phyloP scores from a whole-genome alignment of 2,329 filamentous ascomycete genomes.

The Dactylellina drechsleri region DNA sequence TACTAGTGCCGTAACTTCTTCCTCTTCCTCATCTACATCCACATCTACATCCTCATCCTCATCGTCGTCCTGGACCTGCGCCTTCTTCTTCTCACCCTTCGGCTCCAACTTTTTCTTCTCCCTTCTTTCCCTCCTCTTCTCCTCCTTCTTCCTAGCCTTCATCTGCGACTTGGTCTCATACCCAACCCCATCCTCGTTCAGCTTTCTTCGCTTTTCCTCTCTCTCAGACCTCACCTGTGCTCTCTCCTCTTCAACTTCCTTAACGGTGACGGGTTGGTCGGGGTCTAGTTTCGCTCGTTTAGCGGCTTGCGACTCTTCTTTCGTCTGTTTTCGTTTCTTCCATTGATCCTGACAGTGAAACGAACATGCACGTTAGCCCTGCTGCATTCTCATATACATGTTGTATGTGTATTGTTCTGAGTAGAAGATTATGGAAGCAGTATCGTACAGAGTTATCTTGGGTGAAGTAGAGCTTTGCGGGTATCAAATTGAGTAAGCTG shows the following conservation, averaged over 20 bases:
- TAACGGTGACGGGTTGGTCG: constrained; percentile 81
- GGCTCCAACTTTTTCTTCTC: constrained; percentile 34
- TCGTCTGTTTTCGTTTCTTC: constrained; percentile 94
- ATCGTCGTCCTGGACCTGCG: constrained; percentile 5
- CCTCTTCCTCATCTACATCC: not conserved
- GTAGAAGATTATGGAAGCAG: not conserved
- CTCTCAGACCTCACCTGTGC: constrained; percentile 82
- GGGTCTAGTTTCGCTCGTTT: constrained; percentile 91
- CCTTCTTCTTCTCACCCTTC: constrained; percentile 10
- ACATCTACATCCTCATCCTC: not conserved
- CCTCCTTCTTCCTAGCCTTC: constrained; percentile 66
- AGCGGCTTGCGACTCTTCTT: constrained; percentile 82
- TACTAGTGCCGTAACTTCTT: no score
- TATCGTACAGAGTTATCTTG: constrained; percentile 80
- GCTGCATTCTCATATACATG: not conserved
- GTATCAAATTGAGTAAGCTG: constrained; percentile 85
- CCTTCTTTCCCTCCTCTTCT: constrained; percentile 40
- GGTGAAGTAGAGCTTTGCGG: constrained; percentile 89
- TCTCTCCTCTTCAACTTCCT: constrained; percentile 92
- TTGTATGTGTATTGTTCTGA: not conserved
- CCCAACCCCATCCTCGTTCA: constrained; percentile 62
- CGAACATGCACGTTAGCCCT: constrained; percentile 30
- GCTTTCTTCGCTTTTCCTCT: constrained; percentile 62
- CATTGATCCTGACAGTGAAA: constrained; percentile 78
- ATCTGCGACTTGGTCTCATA: constrained; percentile 64